Percentiles rank a stretch among this genome's conserved stretches.
Evolutionary conservation across 768 basidiomycete species (phyloP).

Genomic region (Hericium erinaceus): DNA sequence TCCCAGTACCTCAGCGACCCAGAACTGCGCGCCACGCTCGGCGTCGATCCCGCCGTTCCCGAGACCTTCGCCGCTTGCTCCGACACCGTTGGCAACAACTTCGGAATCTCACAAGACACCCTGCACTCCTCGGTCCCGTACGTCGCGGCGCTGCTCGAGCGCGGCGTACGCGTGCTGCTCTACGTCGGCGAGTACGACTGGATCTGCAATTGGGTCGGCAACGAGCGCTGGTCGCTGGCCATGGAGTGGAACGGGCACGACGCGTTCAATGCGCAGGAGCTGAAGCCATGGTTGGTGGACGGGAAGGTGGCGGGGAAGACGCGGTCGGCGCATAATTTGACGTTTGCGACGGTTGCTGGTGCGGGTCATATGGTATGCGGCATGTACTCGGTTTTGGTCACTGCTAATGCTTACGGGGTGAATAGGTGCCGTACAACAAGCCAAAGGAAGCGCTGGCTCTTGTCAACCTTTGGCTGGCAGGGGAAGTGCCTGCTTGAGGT

Average conservation of each 20-base stretch:
- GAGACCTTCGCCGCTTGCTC: constrained; percentile 34
- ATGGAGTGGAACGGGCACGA: constrained; percentile 52
- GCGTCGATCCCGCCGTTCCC: constrained; percentile 42
- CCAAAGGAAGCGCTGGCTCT: constrained; percentile 44
- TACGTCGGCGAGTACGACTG: constrained; percentile 49
- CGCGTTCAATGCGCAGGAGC: constrained; percentile 32
- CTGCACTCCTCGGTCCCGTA: constrained; percentile 26
- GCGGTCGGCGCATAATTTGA: constrained; percentile 45
- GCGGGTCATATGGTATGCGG: constrained; percentile 66
- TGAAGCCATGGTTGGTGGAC: constrained; percentile 47
- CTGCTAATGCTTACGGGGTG: background rate
- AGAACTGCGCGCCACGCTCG: constrained; percentile 43
- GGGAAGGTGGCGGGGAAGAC: constrained; percentile 45
- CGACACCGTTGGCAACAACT: constrained; percentile 37
- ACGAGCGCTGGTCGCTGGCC: constrained; percentile 48
- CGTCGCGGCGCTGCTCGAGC: constrained; percentile 44
- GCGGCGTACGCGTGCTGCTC: constrained; percentile 41
- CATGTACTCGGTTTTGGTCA: background rate
- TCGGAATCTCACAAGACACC: constrained; percentile 34
- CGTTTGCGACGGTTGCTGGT: constrained; percentile 50
- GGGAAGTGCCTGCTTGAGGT: background rate
- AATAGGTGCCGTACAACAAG: constrained; percentile 54
- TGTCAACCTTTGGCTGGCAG: constrained; percentile 38
- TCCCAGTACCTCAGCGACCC: constrained; percentile 51
- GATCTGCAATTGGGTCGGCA: constrained; percentile 57